Evolutionary conservation across 2,329 filamentous ascomycete genomes (phyloP), one percentile per base, ranked within the genome.

Genomic region (Penicillium decumbens): DNA sequence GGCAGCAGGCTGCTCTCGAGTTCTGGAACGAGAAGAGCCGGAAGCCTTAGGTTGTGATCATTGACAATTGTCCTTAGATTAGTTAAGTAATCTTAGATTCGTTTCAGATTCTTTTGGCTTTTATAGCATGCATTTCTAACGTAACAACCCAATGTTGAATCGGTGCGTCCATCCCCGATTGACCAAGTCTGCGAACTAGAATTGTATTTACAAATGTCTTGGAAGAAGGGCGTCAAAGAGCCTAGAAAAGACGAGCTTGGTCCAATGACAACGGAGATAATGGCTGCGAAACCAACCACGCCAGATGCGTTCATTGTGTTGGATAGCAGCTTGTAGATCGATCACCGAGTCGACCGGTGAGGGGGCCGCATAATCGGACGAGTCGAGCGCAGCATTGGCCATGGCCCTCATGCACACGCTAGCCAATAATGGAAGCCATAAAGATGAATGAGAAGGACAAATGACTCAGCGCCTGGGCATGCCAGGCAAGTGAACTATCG

Each of bases 271-370:
- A 28, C 3, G 23, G 6, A 41, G 8, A 5, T 23, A 20, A 35
- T 37, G 15, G 15, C 7, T 7, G 32, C 1, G n/a, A 15, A 9
- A 9, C 15, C 3, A 9, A 39, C 4, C 13, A 25, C 38, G 10
- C 24, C 38, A 37, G 45, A 89, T 81, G 12, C 80, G 79, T 64
- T 92, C 87, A 73, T 89, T 91, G 69, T 89, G 84, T 28, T 82
- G 78, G 47, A 92, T 70, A 8, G 83, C 87, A 25, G 81, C 77
- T 69, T 95, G 88, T 18, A 95, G 79, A 65, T 95, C 89, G 20
- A 49, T 45, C 45, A 35, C 41, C 41, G 53, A 45, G 37, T 64
- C 59, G 47, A 62, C 54, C 47, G 58, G 50, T 32, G 61, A 60
- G 41, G 58, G 54, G 52, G 61, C 57, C 55, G 59, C 55, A 65